Evolutionary conservation across 2,329 filamentous ascomycete genomes (phyloP).

Genomic region (Zopfia rhizophila): DNA sequence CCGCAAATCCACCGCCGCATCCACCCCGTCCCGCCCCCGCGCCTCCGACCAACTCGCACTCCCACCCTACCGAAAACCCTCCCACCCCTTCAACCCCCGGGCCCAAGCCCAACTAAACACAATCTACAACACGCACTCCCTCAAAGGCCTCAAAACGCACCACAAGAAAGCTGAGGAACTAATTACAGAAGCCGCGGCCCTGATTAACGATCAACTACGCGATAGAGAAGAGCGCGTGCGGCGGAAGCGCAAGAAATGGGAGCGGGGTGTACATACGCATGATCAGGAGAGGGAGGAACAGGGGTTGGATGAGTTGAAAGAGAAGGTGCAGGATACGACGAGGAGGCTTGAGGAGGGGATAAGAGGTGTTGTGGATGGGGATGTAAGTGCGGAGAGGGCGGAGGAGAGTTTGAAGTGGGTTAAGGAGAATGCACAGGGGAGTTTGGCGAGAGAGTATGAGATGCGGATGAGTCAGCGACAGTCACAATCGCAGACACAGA

Average conservation of each 20-base stretch:
- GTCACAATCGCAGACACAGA: conserved; percentile 43
- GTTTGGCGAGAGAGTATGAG: conserved; percentile 39
- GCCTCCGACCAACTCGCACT: conserved; percentile 40
- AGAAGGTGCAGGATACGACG: conserved; percentile 63
- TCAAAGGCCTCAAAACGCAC: conserved; percentile 60
- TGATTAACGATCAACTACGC: conserved; percentile 66
- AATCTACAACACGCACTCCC: conserved; percentile 55
- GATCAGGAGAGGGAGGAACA: conserved; percentile 52
- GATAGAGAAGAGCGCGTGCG: conserved; percentile 51
- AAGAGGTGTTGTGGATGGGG: conserved; percentile 67
- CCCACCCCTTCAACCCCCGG: conserved; percentile 60
- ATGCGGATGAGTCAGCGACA: conserved; percentile 51
- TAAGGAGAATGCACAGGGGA: conserved; percentile 44
- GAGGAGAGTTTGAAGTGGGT: conserved; percentile 57
- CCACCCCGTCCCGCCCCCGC: conserved; percentile 26
- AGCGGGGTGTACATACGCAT: conserved; percentile 47
- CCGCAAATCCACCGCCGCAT: conserved; percentile 28
- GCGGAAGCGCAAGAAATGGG: conserved; percentile 45
- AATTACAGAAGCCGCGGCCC: conserved; percentile 62
- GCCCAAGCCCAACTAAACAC: conserved; percentile 59
- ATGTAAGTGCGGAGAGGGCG: conserved; percentile 58
- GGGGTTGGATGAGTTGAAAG: conserved; percentile 51
- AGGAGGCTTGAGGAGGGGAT: conserved; percentile 67
- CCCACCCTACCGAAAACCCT: conserved; percentile 64
- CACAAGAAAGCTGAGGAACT: conserved; percentile 57